Evolutionary conservation across 306 rosid species (phyloP).

Genomic region (Sicyos baderoa): DNA sequence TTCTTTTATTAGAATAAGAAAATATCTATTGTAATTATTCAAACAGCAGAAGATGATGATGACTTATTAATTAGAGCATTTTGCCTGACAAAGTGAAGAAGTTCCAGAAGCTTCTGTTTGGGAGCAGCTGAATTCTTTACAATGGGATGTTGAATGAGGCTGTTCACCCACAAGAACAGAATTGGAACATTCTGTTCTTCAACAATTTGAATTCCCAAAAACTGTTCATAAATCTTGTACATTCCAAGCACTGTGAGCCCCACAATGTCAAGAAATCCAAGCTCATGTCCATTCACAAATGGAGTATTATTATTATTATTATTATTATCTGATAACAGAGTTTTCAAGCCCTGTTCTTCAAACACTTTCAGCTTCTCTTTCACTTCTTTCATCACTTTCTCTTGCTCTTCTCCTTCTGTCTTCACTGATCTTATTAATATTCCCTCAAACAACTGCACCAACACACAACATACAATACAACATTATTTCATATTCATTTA

Average conservation of each 20-base stretch:
- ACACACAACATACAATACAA: background rate
- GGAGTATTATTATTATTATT: background rate
- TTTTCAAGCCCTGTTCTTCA: conserved; percentile 26
- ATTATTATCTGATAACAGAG: conserved; percentile 1
- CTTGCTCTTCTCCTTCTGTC: conserved; percentile 23
- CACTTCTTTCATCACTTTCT: conserved; percentile 20
- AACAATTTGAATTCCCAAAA: conserved; percentile 23
- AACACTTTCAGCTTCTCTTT: conserved; percentile 13
- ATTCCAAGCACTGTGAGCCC: conserved; percentile 17
- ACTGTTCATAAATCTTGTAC: conserved; percentile 23
- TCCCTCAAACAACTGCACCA: conserved; percentile 24
- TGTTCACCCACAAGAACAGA: conserved; percentile 17
- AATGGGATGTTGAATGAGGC: conserved; percentile 18
- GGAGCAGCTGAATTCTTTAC: conserved; percentile 19
- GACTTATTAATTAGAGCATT: too few species aligned
- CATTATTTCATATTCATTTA: too few species aligned
- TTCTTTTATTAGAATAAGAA: too few species aligned
- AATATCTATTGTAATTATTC: too few species aligned
- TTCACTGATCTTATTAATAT: background rate
- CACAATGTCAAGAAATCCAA: conserved; percentile 26
- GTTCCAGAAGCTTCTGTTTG: conserved; percentile 17
- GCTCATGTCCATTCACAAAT: conserved; percentile 3
- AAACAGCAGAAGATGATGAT: too few species aligned
- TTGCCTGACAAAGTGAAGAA: conserved; percentile 15
- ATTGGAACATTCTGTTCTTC: conserved; percentile 24